A percentile compares a stretch with the other conserved stretches of the same genome.
Evolutionary conservation across 2,329 filamentous ascomycete genomes (phyloP).

Genomic region (Cytospora schulzeri): DNA sequence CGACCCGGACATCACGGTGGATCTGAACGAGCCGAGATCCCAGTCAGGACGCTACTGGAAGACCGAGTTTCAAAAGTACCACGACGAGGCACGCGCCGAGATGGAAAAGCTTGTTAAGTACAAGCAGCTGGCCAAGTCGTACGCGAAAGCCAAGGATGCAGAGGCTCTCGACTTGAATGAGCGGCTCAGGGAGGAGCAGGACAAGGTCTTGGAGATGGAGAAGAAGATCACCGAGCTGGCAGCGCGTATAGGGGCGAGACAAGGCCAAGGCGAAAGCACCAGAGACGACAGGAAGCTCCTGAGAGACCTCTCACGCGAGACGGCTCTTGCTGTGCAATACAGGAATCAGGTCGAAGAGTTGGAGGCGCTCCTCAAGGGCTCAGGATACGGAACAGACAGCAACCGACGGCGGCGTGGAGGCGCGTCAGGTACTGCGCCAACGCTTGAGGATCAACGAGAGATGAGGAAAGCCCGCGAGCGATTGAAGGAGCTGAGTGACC

Average conservation of each 20-base stretch:
- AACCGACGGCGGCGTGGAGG: slow-evolving; percentile 40
- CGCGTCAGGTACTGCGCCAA: slow-evolving; percentile 53
- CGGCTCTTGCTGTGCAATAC: slow-evolving; percentile 59
- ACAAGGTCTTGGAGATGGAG: slow-evolving; percentile 66
- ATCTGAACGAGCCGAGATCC: slow-evolving; percentile 73
- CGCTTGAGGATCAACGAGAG: slow-evolving; percentile 57
- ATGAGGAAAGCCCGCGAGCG: slow-evolving; percentile 57
- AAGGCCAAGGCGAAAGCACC: slow-evolving; percentile 40
- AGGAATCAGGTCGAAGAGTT: slow-evolving; percentile 61
- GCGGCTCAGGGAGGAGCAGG: slow-evolving; percentile 68
- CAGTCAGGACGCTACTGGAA: slow-evolving; percentile 82
- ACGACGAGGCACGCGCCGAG: slow-evolving; percentile 70
- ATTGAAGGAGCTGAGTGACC: slow-evolving; percentile 51
- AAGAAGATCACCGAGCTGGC: slow-evolving; percentile 62
- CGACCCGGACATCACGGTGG: slow-evolving; percentile 66
- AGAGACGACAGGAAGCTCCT: slow-evolving; percentile 51
- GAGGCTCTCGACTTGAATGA: slow-evolving; percentile 68
- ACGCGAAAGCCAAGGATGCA: slow-evolving; percentile 74
- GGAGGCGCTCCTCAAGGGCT: slow-evolving; percentile 51
- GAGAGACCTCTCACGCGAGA: slow-evolving; percentile 60
- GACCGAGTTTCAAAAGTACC: slow-evolving; percentile 72
- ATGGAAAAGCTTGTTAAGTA: slow-evolving; percentile 79
- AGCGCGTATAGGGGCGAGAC: slow-evolving; percentile 51
- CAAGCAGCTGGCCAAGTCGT: slow-evolving; percentile 78
- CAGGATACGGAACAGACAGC: slow-evolving; percentile 36